A percentile compares a stretch with the other conserved stretches of the same genome.
phyloP scores from a whole-genome alignment of 768 basidiomycete genomes.

The Neoboletus brunneissimus region DNA sequence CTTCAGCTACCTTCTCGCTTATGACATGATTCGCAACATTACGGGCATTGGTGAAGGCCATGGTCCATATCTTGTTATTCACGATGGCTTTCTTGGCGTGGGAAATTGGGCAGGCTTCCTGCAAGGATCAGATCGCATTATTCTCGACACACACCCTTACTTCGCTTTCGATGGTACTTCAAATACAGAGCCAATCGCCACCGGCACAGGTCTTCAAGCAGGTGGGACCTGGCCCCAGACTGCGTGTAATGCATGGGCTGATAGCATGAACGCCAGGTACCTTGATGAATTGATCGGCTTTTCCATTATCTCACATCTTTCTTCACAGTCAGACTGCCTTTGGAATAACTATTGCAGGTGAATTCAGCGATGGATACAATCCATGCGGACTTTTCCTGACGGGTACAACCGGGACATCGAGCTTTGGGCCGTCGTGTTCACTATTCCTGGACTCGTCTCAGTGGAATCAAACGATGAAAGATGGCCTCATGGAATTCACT shows the following conservation, averaged over 20 bases:
- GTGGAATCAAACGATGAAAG: slow-evolving; percentile 52
- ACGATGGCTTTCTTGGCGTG: slow-evolving; percentile 58
- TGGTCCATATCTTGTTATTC: slow-evolving; percentile 55
- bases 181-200: slow-evolving; percentile 33
- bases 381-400: slow-evolving; percentile 58
- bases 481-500: slow-evolving; percentile 49
- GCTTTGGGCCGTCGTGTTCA: slow-evolving; percentile 36
- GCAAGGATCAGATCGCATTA: slow-evolving; percentile 55
- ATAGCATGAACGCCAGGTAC: slow-evolving; percentile 46
- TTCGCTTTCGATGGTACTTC: slow-evolving; percentile 52
- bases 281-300: neutral
- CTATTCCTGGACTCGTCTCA: slow-evolving; percentile 47
- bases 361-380: slow-evolving; percentile 69
- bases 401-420: slow-evolving; percentile 28
- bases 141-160: slow-evolving; percentile 70
- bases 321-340: slow-evolving; percentile 46
- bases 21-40: slow-evolving; percentile 65
- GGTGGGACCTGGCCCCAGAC: slow-evolving; percentile 46
- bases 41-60: slow-evolving; percentile 71
- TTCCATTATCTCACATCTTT: neutral
- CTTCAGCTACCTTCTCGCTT: slow-evolving; percentile 53
- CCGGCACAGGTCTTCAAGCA: slow-evolving; percentile 30
- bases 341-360: slow-evolving; percentile 73
- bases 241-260: slow-evolving; percentile 61
- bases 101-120: slow-evolving; percentile 48